Percentiles rank a stretch among this genome's conserved stretches.
phyloP scores from a whole-genome alignment of 352 stramenopile genomes.

The Pythium monospermum region DNA sequence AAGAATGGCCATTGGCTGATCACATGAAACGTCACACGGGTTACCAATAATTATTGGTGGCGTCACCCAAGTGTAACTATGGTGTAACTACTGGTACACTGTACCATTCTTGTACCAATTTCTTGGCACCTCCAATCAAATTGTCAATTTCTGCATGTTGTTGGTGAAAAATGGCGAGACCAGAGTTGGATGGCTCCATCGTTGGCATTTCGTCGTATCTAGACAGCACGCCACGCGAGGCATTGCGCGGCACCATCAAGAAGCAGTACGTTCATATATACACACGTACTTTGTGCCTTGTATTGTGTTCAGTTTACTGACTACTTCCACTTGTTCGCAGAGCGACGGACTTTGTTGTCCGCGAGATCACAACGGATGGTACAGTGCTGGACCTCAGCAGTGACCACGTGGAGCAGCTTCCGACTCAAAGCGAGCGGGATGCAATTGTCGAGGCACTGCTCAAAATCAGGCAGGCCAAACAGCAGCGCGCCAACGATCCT shows the following conservation, averaged over 20 bases:
- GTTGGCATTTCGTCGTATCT: constrained; percentile 55
- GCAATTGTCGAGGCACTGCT: constrained; percentile 29
- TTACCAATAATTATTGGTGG: no score
- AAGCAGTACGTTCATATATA: constrained; percentile 30
- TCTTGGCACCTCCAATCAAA: background rate
- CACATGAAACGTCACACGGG: constrained; percentile 2
- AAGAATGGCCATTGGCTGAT: constrained; percentile 10
- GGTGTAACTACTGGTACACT: constrained; percentile 8
- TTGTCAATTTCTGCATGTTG: no score
- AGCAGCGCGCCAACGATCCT: constrained; percentile 23
- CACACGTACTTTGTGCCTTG: background rate
- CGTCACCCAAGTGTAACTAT: background rate
- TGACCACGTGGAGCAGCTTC: constrained; percentile 19
- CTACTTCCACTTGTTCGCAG: constrained; percentile 11
- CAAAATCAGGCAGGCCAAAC: constrained; percentile 12
- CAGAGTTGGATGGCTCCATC: constrained; percentile 13
- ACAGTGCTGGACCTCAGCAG: constrained; percentile 35
- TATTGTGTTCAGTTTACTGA: no score
- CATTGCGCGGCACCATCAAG: constrained; percentile 38
- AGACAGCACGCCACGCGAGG: constrained; percentile 3
- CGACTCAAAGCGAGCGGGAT: constrained; percentile 30
- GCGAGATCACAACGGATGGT: constrained; percentile 46
- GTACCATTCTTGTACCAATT: constrained; percentile 5
- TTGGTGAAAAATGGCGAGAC: background rate
- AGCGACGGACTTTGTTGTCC: constrained; percentile 66